Evolutionary conservation across 306 rosid species (phyloP).

Genomic region (Casuarina cunninghamiana): DNA sequence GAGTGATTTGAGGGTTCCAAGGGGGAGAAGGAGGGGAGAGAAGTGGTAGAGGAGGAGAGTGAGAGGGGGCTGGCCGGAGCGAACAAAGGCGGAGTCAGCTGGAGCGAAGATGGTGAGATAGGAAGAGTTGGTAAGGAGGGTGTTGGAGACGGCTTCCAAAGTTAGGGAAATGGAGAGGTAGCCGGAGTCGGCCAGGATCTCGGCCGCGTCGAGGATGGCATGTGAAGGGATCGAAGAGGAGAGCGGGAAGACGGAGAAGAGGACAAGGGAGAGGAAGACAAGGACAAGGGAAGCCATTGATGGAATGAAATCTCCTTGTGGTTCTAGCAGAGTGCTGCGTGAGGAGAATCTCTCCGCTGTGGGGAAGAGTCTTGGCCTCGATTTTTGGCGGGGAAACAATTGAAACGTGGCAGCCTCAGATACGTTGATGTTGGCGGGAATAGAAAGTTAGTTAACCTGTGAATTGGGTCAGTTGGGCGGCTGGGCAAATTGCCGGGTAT

Average conservation of each 20-base stretch:
- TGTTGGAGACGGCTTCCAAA: slow-evolving; percentile 52
- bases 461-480: no score
- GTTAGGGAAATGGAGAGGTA: slow-evolving; percentile 73
- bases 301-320: slow-evolving; percentile 17
- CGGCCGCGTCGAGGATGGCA: slow-evolving; percentile 58
- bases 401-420: neutral
- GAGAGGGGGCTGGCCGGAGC: slow-evolving; percentile 73
- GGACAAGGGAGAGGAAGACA: slow-evolving; percentile 13
- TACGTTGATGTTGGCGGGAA: neutral
- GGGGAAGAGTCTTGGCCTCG: neutral
- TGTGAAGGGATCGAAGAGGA: slow-evolving; percentile 46
- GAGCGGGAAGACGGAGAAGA: slow-evolving; percentile 32
- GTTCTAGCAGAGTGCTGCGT: neutral
- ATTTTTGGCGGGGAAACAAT: slow-evolving; percentile 23
- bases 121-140: slow-evolving; percentile 45
- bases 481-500: no score
- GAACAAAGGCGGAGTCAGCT: slow-evolving; percentile 60
- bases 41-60: slow-evolving; percentile 72
- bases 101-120: slow-evolving; percentile 83
- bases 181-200: slow-evolving; percentile 67
- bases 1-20: slow-evolving; percentile 52
- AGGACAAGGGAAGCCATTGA: slow-evolving; percentile 55
- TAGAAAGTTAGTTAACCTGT: no score
- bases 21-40: slow-evolving; percentile 46
- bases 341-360: neutral